phyloP scores from a whole-genome alignment of 225 moss, liverwort and hornwort species.

The Sphagnum contortum region DNA sequence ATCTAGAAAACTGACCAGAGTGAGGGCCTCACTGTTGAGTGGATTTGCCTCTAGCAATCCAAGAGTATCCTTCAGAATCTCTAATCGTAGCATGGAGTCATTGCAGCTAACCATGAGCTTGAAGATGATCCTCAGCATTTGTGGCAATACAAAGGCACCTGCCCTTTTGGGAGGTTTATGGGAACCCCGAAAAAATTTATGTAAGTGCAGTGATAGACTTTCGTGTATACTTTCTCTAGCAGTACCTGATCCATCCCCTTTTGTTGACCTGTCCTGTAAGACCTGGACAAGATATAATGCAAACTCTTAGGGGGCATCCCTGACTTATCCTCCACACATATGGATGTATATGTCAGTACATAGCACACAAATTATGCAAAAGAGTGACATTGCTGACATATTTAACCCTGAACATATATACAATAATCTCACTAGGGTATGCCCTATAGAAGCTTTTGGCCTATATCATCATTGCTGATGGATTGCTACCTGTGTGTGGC shows the following conservation, averaged over 20 bases:
- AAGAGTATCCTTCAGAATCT: slow-evolving; percentile 66
- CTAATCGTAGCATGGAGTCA: slow-evolving; percentile 54
- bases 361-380: too few species aligned
- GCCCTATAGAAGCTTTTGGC: too few species aligned
- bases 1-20: slow-evolving; percentile 32
- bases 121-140: slow-evolving; percentile 61
- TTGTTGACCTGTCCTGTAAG: too few species aligned
- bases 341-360: too few species aligned
- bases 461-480: not conserved
- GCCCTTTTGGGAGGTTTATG: slow-evolving; percentile 48
- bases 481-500: slow-evolving; percentile 57
- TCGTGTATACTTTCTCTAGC: slow-evolving; percentile 17
- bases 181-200: slow-evolving; percentile 50
- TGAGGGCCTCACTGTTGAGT: slow-evolving; percentile 62
- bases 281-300: too few species aligned
- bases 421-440: too few species aligned
- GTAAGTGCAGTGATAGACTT: slow-evolving; percentile 44
- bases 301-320: too few species aligned
- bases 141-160: slow-evolving; percentile 68
- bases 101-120: slow-evolving; percentile 47
- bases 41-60: slow-evolving; percentile 65
- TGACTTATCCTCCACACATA: too few species aligned
- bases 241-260: too few species aligned
- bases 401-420: too few species aligned
- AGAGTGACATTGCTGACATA: too few species aligned